Evolutionary conservation across 2,329 filamentous ascomycete genomes (phyloP), one percentile per base, ranked within the genome.

Genomic region (Talaromyces rugulosus): DNA sequence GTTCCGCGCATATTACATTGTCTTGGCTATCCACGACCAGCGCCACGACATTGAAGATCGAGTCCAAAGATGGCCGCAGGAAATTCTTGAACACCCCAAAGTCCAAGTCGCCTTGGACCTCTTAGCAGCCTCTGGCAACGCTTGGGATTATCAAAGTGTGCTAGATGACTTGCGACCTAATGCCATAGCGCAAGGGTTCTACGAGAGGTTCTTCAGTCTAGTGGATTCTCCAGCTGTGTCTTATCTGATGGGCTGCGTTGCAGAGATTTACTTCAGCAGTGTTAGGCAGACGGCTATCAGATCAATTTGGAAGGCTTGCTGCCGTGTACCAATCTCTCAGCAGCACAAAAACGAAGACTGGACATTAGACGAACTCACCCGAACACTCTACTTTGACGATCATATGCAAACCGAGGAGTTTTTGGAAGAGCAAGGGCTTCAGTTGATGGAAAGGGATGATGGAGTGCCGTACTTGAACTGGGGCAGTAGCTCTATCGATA

Each of bases 171-270:
- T 75, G 59, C 75, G 78, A 54, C 75, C 75, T 5, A 83, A 83
- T 66, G 74, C 81, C 7, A 80, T 86, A 59, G 85, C 83, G 6
- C 83, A 85, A 64, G 82, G 82, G 30, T 85, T 87, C 63, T 85
- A 83, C 71, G 74, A 80, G 55, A 76, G 78, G 2, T 88, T 88
- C 66, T 89, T 86, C 79, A 78, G 75, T 9, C 67, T 86, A 18
- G 72, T 88, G 50, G 77, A 78, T 59, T 87, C 85, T 0, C 77
- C 77, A 3, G 75, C 78, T 34, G 80, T 85, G 1, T 84, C 86
- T 0, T 89, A 87, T 67, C 74, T 88, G 7, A 85, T 87, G 82
- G 85, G 82, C 7, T 88, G 86, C 71, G 84, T 87, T 28, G 83
- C 85, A 1, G 86, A 88, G 67, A 82, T 87, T 11, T 83, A 84